These are phyloP conservation scores for Mycena rebaudengoi DNA, from an alignment of 768 basidiomycete genomes.

Conservation along the genomic window DNA sequence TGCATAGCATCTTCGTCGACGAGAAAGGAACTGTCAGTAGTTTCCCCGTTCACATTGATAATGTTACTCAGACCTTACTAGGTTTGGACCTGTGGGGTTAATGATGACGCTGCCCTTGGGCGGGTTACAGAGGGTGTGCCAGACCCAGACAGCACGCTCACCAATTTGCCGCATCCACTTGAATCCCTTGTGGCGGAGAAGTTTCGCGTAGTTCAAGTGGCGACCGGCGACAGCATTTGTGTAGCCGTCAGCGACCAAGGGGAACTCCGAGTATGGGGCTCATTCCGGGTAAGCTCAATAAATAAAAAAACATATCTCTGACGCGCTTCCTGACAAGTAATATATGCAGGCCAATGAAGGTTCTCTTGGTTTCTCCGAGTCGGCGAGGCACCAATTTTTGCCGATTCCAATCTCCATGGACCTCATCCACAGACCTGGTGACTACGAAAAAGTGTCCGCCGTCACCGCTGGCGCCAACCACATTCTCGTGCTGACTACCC, in stretches of 20 bases:
- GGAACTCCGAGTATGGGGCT: slow-evolving; percentile 86
- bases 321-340: slow-evolving; percentile 8
- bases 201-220: slow-evolving; percentile 85
- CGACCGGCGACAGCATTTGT: slow-evolving; percentile 88
- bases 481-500: slow-evolving; percentile 86
- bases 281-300: slow-evolving; percentile 78
- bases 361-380: slow-evolving; percentile 82
- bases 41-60: neutral
- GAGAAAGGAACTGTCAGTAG: slow-evolving; percentile 86
- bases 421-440: slow-evolving; percentile 66
- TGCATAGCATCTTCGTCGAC: slow-evolving; percentile 90
- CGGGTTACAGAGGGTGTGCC: slow-evolving; percentile 70
- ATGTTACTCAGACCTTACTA: slow-evolving; percentile 38
- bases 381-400: slow-evolving; percentile 69
- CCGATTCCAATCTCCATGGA: slow-evolving; percentile 66
- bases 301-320: slow-evolving; percentile 1
- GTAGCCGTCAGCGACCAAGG: slow-evolving; percentile 85
- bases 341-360: slow-evolving; percentile 75
- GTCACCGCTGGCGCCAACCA: slow-evolving; percentile 90
- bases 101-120: slow-evolving; percentile 90
- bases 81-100: slow-evolving; percentile 88
- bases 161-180: slow-evolving; percentile 70
- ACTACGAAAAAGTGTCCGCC: slow-evolving; percentile 74
- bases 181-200: slow-evolving; percentile 76
- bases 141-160: slow-evolving; percentile 66